Base-by-base conservation (phyloP, 768 basidiomycete genomes). In the Lactarius hengduanensis region DNA sequence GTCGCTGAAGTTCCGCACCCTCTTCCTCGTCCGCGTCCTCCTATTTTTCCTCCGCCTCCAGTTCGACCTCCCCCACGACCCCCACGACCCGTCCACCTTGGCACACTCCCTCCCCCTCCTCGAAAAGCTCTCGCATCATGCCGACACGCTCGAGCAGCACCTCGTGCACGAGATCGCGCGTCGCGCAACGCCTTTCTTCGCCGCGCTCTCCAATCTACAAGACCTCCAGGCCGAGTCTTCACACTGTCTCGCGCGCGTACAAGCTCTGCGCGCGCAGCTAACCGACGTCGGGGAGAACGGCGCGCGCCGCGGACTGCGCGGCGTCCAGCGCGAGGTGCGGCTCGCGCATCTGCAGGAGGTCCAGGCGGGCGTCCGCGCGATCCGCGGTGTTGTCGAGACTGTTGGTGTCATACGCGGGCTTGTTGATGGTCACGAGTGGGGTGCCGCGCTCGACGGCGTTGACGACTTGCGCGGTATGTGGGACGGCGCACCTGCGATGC, bases 141-240 rank as follows among this genome's bases (percentile, higher is more conserved):
- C 96, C 2, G 97, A 98, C 74, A 90, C 90, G 0, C 85, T 98
- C 68, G 97, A 99, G 74, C 88, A 94, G 66, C 96, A 99, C 76
- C 90, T 99, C 63, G 86, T 96, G 4, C 87, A 87, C 67, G 97
- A 98, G 77, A 96, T 99, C 55, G 90, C 91, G 10, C 80, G 90
- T 11, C 90, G 96, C 16, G 93, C 95, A 0, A 85, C 92, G 0
- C 94, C 94, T 1, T 99, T 99, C 83, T 99, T 98, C 72, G 90
- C 96, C 5, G 97, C 97, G 8, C 84, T 99, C 43, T 85, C 94
- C 8, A 99, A 99, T 76, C 81, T 99, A 9, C 92, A 97, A 72
- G 90, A 94, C 69, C 84, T 99, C 13, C 94, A 95, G 73, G 85
- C 90, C 6, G 94, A 97, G 74, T 96, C 94, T 0, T 84, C 89